Evolutionary conservation across 257 asterid species (phyloP).

Genomic region (Vinca minor): DNA sequence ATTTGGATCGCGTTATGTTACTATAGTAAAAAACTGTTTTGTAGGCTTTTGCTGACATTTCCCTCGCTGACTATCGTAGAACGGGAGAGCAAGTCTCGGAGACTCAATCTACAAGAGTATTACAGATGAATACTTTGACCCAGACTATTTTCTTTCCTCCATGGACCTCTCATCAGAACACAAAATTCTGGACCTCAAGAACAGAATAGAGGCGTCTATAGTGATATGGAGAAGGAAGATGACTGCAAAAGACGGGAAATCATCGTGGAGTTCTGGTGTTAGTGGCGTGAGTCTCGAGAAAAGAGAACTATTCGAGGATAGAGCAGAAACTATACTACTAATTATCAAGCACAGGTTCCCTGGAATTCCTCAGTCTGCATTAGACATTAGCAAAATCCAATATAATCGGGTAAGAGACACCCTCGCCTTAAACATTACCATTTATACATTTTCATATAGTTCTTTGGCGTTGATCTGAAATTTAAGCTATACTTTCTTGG

Average conservation of each 20-base stretch:
- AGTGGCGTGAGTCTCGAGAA: slow-evolving; percentile 75
- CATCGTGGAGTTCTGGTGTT: slow-evolving; percentile 68
- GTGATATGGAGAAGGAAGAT: slow-evolving; percentile 83
- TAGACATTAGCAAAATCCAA: slow-evolving; percentile 85
- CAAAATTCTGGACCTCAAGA: slow-evolving; percentile 76
- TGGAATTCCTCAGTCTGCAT: slow-evolving; percentile 68
- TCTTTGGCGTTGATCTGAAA: background rate
- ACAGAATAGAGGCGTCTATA: slow-evolving; percentile 75
- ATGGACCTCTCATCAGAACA: slow-evolving; percentile 72
- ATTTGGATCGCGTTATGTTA: background rate
- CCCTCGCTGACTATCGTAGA: slow-evolving; percentile 22
- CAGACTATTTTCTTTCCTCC: slow-evolving; percentile 48
- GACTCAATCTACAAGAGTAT: slow-evolving; percentile 71
- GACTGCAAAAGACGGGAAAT: slow-evolving; percentile 65
- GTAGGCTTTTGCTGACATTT: background rate
- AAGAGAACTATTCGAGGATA: slow-evolving; percentile 70
- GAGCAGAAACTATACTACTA: slow-evolving; percentile 65
- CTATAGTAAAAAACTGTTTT: background rate
- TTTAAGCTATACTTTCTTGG: slow-evolving; percentile 4
- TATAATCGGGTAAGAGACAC: slow-evolving; percentile 42
- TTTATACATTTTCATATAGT: background rate
- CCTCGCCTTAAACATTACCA: background rate
- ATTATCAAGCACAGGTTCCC: slow-evolving; percentile 73
- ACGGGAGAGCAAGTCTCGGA: slow-evolving; percentile 85
- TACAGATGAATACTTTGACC: slow-evolving; percentile 69